These are phyloP conservation scores for Chaetomium sp. DNA, from an alignment of 2,329 filamentous ascomycete species.

Conservation along the genomic window DNA sequence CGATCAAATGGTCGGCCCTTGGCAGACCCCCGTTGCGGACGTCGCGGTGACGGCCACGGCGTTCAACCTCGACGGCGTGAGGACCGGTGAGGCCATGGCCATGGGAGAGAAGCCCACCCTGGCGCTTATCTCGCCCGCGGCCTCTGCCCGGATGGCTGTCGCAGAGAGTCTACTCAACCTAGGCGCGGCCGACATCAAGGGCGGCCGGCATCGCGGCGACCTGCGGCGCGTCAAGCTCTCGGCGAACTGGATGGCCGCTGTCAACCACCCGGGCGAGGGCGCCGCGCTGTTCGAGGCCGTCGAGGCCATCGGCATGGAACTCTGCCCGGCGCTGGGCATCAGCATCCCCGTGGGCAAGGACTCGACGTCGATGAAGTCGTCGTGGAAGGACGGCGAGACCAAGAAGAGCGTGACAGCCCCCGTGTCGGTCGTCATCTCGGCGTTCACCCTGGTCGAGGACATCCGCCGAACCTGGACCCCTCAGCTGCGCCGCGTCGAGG, in stretches of 20 bases:
- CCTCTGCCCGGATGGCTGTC: constrained; percentile 94
- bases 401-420: constrained; percentile 91
- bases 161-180: constrained; percentile 91
- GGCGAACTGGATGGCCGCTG: constrained; percentile 99
- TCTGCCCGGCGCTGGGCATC: constrained; percentile 85
- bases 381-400: constrained; percentile 72
- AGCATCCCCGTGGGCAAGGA: constrained; percentile 97
- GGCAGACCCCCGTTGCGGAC: constrained; percentile 91
- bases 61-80: constrained; percentile 55
- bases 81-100: constrained; percentile 89
- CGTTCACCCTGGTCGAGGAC: constrained; percentile 78
- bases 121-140: constrained; percentile 80
- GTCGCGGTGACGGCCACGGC: constrained; percentile 87
- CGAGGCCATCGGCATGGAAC: constrained; percentile 82
- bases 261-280: constrained; percentile 85
- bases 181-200: constrained; percentile 60
- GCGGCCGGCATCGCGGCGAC: constrained; percentile 50
- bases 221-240: constrained; percentile 78
- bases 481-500: constrained; percentile 71
- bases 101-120: constrained; percentile 91
- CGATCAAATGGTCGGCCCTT: constrained; percentile 94
- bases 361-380: constrained; percentile 98
- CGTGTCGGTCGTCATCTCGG: constrained; percentile 83
- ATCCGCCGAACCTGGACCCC: constrained; percentile 90
- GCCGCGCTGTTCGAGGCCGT: constrained; percentile 91